Base-by-base conservation (phyloP, 2,329 filamentous ascomycete species). In the Penicillium concentricum region DNA sequence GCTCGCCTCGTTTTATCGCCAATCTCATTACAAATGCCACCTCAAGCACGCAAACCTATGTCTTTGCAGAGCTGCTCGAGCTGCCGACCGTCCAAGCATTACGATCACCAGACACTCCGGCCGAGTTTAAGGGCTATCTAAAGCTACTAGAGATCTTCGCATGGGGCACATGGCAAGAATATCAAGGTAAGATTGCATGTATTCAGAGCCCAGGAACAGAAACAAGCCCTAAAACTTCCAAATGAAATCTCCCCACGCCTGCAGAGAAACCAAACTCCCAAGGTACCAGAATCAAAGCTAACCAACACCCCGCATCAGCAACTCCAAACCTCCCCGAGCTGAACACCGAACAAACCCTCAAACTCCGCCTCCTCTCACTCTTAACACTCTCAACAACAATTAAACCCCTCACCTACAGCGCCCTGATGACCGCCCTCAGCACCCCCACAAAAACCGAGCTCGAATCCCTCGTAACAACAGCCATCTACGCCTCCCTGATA, bases 11-110 rank as follows among this genome's bases (percentile, higher is more conserved):
- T 66, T 91, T 92, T 57, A 89, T 92, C 41, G 88, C 90, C 69
- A 92, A 96, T 72, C 85, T 97, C 52, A 84, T 97, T 72, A 86
- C 83, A 43, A 90, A 92, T 76, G 94, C 92, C 60, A 97, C 92
- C 49, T 92, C 91, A n/a, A 87, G 87, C 54, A 86, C 90, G 28
- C 90, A 92, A 75, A 96, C 92, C 63, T 99, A 88, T 75, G 84
- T 97, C 76, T 99, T 99, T 79, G 86, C 90, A 64, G 93, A 97
- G 78, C 87, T 99, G n/a, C 86, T 99, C 37, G 83, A 89, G 67
- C 86, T 87, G 1, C 86, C 90, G 0, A 86, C 91, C 66, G 87
- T 97, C 64, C 89, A 94, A 74, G 82, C 84, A 13, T 86, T 97
- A 43, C 75, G 80, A 26, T 76, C 76, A 38, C 80, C 71, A 38